Evolutionary conservation across 345 rosid genomes (phyloP).

Genomic region (rapeseed (Brassica napus)): Da-Ae NC_063435.1:4743501-4744000

Average conservation of each 20-base stretch:
- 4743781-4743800: constrained; percentile 94
- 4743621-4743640: constrained; percentile 65
- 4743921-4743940: constrained; percentile 65
- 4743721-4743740: constrained; percentile 79
- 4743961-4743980: constrained; percentile 72
- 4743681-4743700: constrained; percentile 3
- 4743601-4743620: constrained; percentile 38
- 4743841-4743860: constrained; percentile 5
- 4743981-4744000: constrained; percentile 57
- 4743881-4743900: constrained; percentile 6
- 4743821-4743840: not conserved
- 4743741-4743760: constrained; percentile 91
- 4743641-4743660: constrained; percentile 95
- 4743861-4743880: constrained; percentile 3
- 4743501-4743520: constrained; percentile 24
- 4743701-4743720: constrained; percentile 35
- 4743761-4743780: constrained; percentile 64
- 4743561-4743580: constrained; percentile 45
- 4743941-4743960: constrained; percentile 57
- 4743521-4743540: constrained; percentile 36
- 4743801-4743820: constrained; percentile 62
- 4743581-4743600: constrained; percentile 26
- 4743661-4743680: not conserved
- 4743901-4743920: constrained; percentile 69
- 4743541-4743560: constrained; percentile 47